phyloP scores from a whole-genome alignment of 768 basidiomycete genomes.

The Leccinum variicolor region DNA sequence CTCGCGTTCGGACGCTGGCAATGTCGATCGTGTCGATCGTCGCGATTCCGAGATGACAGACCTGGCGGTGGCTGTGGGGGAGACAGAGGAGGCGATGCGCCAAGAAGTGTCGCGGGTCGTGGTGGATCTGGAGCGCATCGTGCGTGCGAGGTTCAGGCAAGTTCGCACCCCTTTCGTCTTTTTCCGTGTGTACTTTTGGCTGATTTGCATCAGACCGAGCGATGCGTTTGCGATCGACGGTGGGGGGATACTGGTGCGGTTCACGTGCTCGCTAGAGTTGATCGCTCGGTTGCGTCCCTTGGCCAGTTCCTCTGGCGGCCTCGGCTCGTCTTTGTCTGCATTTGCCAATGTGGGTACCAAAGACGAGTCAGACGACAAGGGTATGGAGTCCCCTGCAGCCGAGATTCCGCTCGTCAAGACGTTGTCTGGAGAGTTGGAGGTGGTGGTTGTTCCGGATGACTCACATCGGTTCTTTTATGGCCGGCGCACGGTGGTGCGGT shows the following conservation, averaged over 20 bases:
- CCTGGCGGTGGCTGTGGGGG: neutral
- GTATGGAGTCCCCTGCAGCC: neutral
- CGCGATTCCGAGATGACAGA: neutral
- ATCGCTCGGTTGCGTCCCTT: constrained; percentile 15
- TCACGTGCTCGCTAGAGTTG: constrained; percentile 24
- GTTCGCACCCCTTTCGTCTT: neutral
- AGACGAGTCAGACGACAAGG: neutral
- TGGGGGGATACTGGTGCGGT: constrained; percentile 23
- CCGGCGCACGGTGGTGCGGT: constrained; percentile 50
- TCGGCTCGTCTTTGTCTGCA: no score
- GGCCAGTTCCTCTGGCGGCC: no score
- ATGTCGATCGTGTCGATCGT: neutral
- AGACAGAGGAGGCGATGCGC: constrained; percentile 8
- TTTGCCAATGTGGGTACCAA: no score
- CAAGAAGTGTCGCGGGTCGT: constrained; percentile 19
- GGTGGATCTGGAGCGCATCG: constrained; percentile 5
- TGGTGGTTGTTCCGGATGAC: constrained; percentile 49
- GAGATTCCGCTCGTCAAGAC: constrained; percentile 28
- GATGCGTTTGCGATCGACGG: constrained; percentile 20
- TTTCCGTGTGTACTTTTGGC: neutral
- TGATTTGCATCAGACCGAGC: constrained; percentile 5
- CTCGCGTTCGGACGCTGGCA: neutral
- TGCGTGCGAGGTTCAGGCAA: constrained; percentile 20
- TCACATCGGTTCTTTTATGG: constrained; percentile 54
- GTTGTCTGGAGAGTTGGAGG: constrained; percentile 56